phyloP scores from a whole-genome alignment of 2,329 filamentous ascomycete genomes.

The Myriangium duriaei region DNA sequence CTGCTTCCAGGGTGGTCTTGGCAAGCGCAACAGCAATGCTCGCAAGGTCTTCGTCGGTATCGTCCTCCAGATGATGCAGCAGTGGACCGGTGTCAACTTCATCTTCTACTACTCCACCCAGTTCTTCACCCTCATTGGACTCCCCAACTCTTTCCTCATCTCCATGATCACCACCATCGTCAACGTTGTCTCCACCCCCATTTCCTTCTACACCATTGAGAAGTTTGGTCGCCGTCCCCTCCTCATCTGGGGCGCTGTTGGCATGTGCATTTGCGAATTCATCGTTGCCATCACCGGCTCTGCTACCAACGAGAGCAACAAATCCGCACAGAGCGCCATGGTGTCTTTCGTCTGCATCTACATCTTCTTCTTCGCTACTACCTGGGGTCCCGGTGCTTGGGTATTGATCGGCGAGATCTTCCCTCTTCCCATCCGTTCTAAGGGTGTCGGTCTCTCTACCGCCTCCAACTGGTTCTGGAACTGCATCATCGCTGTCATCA shows the following conservation, averaged over 20 bases:
- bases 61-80: conserved; percentile 37
- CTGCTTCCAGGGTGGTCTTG: conserved; percentile 46
- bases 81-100: conserved; percentile 81
- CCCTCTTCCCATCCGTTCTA: conserved; percentile 48
- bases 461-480: conserved; percentile 91
- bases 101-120: conserved; percentile 62
- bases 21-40: conserved; percentile 39
- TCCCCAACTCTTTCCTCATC: conserved; percentile 68
- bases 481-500: conserved; percentile 56
- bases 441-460: conserved; percentile 65
- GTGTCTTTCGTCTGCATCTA: conserved; percentile 84
- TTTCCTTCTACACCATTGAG: conserved; percentile 84
- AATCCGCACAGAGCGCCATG: conserved; percentile 40
- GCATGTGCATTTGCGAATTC: conserved; percentile 80
- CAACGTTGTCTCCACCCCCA: conserved; percentile 72
- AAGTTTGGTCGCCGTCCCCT: conserved; percentile 67
- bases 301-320: conserved; percentile 28
- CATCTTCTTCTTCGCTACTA: conserved; percentile 83
- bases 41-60: conserved; percentile 36
- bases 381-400: conserved; percentile 62
- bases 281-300: conserved; percentile 59
- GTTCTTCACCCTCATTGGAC: conserved; percentile 69
- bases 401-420: conserved; percentile 67
- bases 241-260: conserved; percentile 63
- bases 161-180: conserved; percentile 77